These are phyloP conservation scores for Volvox africanus DNA, from an alignment of 139 green algal species.

Conservation along the genomic window DNA sequence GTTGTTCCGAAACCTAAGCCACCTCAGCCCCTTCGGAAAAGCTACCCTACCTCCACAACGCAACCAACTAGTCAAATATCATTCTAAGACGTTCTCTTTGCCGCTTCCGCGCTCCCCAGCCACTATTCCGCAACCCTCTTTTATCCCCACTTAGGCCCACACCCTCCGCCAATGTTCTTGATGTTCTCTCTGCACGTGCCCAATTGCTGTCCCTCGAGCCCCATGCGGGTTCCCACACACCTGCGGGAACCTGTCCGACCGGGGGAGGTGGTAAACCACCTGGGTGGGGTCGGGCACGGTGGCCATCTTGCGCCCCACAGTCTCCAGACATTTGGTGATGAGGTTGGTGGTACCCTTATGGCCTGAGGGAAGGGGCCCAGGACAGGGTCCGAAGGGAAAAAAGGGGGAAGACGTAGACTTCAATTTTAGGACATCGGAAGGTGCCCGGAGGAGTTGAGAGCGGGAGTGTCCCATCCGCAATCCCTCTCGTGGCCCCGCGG, in stretches of 20 bases:
- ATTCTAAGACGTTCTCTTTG: neutral
- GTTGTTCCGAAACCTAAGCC: too few species aligned
- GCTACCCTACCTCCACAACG: too few species aligned
- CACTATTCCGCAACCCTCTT: neutral
- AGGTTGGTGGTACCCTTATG: constrained; percentile 93
- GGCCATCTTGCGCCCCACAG: constrained; percentile 86
- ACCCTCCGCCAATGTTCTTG: neutral
- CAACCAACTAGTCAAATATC: too few species aligned
- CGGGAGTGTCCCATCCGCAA: too few species aligned
- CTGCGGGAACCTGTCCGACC: constrained; percentile 71
- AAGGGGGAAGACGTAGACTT: too few species aligned
- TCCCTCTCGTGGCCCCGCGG: too few species aligned
- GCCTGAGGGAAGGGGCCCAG: neutral
- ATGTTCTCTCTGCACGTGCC: neutral
- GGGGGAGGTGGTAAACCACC: constrained; percentile 95
- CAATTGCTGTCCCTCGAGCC: neutral
- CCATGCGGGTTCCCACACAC: constrained; percentile 45
- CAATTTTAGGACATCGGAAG: too few species aligned
- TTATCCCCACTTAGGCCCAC: too few species aligned
- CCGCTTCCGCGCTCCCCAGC: neutral
- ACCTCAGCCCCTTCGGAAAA: too few species aligned
- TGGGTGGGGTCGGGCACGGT: constrained; percentile 93
- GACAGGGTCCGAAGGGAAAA: neutral
- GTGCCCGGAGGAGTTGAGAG: too few species aligned
- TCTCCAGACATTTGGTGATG: constrained; percentile 89